These are phyloP conservation scores for Zea luxurians DNA, from an alignment of 176 grass and related monocot species.

Conservation along the genomic window DNA sequence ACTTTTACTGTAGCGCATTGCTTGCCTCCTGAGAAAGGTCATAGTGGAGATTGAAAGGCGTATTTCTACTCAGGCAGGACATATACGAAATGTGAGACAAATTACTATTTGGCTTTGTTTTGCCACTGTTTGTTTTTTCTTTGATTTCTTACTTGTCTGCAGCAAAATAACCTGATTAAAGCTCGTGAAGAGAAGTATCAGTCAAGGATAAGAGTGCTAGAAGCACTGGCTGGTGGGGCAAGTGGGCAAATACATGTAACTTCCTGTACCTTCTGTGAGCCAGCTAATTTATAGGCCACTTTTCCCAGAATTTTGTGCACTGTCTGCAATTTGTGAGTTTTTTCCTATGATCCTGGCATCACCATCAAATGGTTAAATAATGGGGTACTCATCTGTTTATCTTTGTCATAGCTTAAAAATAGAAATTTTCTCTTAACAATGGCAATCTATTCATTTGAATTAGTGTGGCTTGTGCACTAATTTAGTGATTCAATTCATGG, in stretches of 20 bases:
- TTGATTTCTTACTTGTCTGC: conserved; percentile 49
- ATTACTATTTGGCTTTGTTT: conserved; percentile 3
- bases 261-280: conserved; percentile 34
- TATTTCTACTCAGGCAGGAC: conserved; percentile 63
- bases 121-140: conserved; percentile 22
- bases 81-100: conserved; percentile 70
- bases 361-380: conserved; percentile 7
- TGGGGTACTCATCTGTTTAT: background rate
- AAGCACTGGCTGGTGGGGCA: conserved; percentile 51
- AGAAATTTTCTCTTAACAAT: conserved; percentile 29
- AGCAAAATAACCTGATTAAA: conserved; percentile 78
- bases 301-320: conserved; percentile 10
- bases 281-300: background rate
- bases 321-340: background rate
- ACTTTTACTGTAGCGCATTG: conserved; percentile 58
- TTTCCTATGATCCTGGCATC: background rate
- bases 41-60: conserved; percentile 69
- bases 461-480: background rate
- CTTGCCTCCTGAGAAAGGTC: conserved; percentile 67
- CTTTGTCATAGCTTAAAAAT: conserved; percentile 28
- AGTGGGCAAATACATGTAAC: conserved; percentile 48
- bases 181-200: conserved; percentile 76
- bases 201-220: conserved; percentile 70
- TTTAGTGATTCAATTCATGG: background rate
- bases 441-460: conserved; percentile 8